Evolutionary conservation across 75 land plant species (phyloP).

Genomic region (Sequoiadendron giganteum): DNA sequence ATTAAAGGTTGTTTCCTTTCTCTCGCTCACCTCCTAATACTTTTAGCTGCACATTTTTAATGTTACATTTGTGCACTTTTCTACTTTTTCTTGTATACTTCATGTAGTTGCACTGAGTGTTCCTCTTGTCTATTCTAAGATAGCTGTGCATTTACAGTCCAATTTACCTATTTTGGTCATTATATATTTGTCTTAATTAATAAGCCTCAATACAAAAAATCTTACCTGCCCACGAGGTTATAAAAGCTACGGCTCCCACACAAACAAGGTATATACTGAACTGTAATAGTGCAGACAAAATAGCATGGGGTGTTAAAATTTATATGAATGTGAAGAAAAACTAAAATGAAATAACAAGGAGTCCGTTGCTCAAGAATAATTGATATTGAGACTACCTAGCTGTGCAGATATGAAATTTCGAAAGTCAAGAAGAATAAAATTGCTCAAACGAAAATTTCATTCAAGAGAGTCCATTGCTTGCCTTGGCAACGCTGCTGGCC

Average conservation of each 20-base stretch:
- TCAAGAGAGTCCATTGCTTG: conserved; percentile 10
- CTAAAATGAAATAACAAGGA: too few relatives aligned
- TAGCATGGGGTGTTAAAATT: background rate
- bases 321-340: background rate
- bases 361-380: background rate
- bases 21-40: background rate
- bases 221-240: conserved; percentile 46
- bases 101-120: background rate
- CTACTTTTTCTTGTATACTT: background rate
- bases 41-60: background rate
- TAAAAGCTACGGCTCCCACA: conserved; percentile 27
- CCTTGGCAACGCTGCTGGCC: conserved; percentile 15
- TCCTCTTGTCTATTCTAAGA: background rate
- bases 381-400: background rate
- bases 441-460: background rate
- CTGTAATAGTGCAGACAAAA: background rate
- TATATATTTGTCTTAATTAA: background rate
- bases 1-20: background rate
- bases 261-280: conserved; percentile 25
- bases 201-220: background rate
- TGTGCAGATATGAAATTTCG: background rate
- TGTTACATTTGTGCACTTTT: background rate
- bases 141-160: background rate
- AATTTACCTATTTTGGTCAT: background rate
- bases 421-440: background rate